Evolutionary conservation across 2,329 filamentous ascomycete genomes (phyloP), one percentile per base, ranked within the genome.

Genomic region (Dissoconium aciculare): DNA sequence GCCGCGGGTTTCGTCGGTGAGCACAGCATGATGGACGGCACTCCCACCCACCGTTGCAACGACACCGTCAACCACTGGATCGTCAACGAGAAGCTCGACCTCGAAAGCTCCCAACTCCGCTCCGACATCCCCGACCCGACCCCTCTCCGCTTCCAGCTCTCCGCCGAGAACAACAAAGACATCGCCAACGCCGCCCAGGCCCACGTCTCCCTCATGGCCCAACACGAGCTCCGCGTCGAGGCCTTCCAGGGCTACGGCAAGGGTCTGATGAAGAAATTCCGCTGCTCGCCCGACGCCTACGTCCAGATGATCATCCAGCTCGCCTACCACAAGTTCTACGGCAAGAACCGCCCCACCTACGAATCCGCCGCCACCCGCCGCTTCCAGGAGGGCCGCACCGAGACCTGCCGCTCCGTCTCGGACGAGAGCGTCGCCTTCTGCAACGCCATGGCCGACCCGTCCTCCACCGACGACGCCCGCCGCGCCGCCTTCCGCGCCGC

Each of bases 21-120:
- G 62, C 89, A 98, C 68, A 91, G 81, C 49, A 95, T 98, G 89
- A 98, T 98, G 91, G 89, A 98, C 54, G 89, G 91, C 42, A 98
- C 89, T 5, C 85, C 91, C 1, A 98, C 91, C 2, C 89, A 95
- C 60, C 78, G 91, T 26, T 69, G 98, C 11, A 98, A 94, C 57
- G 89, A 98, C 67, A 89, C 84, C 52, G 70, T 91, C 53, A 91
- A 87, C 63, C 74, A 80, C 53, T 70, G 81, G 50, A 94, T 95
- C 56, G 85, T 93, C 61, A 77, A 78, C 62, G 87, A 93, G 63
- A 91, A 89, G 56, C 74, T 98, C 36, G 84, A 94, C 58, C 81
- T 94, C 52, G 78, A 78, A 37, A 71, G 84, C 53, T 69, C 82
- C 5, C 62, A 64, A 21, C 59, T 92, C 37, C 83, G 89, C 48